A percentile compares a stretch with the other conserved stretches of the same genome.
phyloP scores from a whole-genome alignment of 108 stramenopile genomes.

The Cyclotella atomus region DNA sequence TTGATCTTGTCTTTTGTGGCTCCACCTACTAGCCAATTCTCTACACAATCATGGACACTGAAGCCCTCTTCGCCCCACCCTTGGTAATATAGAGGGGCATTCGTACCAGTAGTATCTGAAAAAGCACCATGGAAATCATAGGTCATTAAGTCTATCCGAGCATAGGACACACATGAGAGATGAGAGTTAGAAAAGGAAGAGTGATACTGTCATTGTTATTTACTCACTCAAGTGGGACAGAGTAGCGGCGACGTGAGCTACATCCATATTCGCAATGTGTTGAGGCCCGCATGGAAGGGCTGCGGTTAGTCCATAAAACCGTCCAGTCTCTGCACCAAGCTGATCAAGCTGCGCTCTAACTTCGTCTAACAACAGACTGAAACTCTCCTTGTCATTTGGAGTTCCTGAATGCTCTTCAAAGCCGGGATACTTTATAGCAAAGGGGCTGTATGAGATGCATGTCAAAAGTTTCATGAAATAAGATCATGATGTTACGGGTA shows the following conservation, averaged over 20 bases:
- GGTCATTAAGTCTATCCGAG: constrained; percentile 41
- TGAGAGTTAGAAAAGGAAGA: not conserved
- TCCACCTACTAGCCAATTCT: constrained; percentile 42
- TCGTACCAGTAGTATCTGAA: constrained; percentile 22
- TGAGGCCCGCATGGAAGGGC: constrained; percentile 38
- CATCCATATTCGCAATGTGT: constrained; percentile 44
- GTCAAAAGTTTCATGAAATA: not conserved
- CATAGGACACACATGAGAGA: not conserved
- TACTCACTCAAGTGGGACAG: constrained; percentile 30
- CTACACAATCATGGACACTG: constrained; percentile 32
- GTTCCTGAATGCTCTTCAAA: constrained; percentile 37
- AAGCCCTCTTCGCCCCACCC: constrained; percentile 39
- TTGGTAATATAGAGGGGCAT: constrained; percentile 42
- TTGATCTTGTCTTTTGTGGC: constrained; percentile 34
- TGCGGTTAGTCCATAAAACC: constrained; percentile 45
- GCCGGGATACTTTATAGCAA: not conserved
- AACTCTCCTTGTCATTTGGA: constrained; percentile 29
- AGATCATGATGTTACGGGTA: not conserved
- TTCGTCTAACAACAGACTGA: constrained; percentile 28
- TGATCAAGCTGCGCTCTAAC: constrained; percentile 35
- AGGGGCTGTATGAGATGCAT: not conserved
- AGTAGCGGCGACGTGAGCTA: constrained; percentile 28
- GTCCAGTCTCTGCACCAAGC: constrained; percentile 25
- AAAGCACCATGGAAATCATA: constrained; percentile 49
- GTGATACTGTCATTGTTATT: not conserved